These are phyloP conservation scores for Rhodotorula kratochvilovae DNA, from an alignment of 768 basidiomycete genomes.

Conservation along the genomic window DNA sequence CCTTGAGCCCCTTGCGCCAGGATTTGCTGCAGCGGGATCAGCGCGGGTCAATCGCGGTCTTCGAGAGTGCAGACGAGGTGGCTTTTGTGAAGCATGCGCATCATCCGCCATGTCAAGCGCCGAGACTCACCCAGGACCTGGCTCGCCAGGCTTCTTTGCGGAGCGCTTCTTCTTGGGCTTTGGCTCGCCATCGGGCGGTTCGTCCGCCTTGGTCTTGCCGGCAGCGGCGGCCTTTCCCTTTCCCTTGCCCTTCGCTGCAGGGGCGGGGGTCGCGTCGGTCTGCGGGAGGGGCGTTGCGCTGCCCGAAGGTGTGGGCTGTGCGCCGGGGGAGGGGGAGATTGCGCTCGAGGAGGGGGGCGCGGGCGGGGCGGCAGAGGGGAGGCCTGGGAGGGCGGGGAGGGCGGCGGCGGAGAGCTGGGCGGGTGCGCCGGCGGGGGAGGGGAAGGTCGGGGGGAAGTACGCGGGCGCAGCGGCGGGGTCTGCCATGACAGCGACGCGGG, in stretches of 20 bases:
- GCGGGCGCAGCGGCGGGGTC: no score
- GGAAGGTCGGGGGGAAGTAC: background rate
- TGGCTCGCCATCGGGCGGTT: constrained; percentile 6
- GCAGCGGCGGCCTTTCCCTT: background rate
- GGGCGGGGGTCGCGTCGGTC: no score
- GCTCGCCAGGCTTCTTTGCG: background rate
- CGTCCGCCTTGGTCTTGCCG: constrained; percentile 1
- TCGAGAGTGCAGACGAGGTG: no score
- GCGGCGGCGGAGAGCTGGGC: background rate
- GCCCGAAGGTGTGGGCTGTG: background rate
- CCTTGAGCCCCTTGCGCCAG: constrained; percentile 15
- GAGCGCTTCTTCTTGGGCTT: constrained; percentile 17
- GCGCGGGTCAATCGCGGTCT: background rate
- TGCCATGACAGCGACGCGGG: no score
- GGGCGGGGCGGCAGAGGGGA: no score
- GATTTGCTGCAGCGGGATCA: background rate
- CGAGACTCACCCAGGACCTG: background rate
- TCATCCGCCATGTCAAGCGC: background rate
- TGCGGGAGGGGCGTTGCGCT: background rate
- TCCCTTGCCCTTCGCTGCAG: no score
- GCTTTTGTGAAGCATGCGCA: no score
- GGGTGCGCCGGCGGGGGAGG: background rate
- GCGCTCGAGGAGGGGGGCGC: background rate
- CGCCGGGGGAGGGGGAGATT: background rate
- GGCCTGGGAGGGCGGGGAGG: background rate